Conservation (phyloP, 2,329 filamentous ascomycete genomes). For the Aspergillus bombycis region DNA sequence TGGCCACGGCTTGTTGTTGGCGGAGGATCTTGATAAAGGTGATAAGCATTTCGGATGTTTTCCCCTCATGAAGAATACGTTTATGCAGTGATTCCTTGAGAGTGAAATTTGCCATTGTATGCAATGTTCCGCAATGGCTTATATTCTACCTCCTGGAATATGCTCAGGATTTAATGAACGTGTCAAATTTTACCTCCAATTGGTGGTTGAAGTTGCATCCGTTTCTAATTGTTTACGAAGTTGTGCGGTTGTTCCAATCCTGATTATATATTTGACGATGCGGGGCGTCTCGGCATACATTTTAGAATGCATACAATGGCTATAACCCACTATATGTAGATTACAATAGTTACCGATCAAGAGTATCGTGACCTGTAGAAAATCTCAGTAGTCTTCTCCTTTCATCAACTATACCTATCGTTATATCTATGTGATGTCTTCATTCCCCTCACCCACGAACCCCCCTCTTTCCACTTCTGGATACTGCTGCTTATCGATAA, state of each 20-base stretch:
- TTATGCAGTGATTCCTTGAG: not conserved
- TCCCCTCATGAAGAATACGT: too few species aligned
- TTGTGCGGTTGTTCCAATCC: not conserved
- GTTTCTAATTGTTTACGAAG: not conserved
- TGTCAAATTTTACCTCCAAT: not conserved
- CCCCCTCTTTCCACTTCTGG: not conserved
- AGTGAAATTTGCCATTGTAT: not conserved
- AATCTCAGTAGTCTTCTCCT: not conserved
- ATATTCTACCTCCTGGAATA: not conserved
- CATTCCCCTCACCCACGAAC: not conserved
- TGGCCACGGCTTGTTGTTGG: slow-evolving; percentile 2
- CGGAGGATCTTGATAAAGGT: not conserved
- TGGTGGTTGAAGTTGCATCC: not conserved
- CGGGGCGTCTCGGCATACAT: not conserved
- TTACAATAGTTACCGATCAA: not conserved
- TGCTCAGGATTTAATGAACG: not conserved
- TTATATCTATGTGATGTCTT: not conserved
- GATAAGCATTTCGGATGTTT: not conserved
- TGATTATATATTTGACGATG: not conserved
- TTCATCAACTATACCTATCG: not conserved
- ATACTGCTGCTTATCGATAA: slow-evolving; percentile 15
- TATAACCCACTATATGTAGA: not conserved
- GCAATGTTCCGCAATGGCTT: not conserved
- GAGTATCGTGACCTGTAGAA: not conserved
- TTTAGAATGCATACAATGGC: not conserved